phyloP scores from a whole-genome alignment of 495 filamentous ascomycete species.

The Lasiosphaeris hirsuta region DNA sequence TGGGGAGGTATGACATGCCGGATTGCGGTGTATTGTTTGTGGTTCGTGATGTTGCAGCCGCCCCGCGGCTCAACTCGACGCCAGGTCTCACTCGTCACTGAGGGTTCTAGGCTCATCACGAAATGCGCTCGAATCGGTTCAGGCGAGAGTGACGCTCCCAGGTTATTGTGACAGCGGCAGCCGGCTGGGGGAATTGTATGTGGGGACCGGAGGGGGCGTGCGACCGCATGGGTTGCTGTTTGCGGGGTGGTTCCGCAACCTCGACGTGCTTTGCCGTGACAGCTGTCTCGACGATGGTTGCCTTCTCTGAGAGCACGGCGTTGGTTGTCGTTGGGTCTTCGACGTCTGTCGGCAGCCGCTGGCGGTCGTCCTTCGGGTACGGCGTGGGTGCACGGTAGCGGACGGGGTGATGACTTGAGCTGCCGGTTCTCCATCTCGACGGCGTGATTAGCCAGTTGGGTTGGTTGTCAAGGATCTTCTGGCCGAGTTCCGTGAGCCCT shows the following conservation, averaged over 20 bases:
- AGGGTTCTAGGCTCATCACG: slow-evolving; percentile 5
- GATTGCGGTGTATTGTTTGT: background rate
- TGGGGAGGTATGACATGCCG: no score
- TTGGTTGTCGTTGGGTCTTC: background rate
- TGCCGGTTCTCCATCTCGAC: slow-evolving; percentile 16
- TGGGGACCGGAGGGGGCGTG: background rate
- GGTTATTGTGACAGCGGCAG: slow-evolving; percentile 16
- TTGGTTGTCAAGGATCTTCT: slow-evolving; percentile 27
- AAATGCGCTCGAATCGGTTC: slow-evolving; percentile 27
- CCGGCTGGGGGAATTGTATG: slow-evolving; percentile 7
- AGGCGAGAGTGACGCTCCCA: slow-evolving; percentile 20
- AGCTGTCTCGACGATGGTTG: slow-evolving; percentile 14
- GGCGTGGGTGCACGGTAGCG: slow-evolving; percentile 31
- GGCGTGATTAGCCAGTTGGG: slow-evolving; percentile 30
- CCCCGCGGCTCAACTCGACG: no score
- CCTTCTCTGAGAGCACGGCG: slow-evolving; percentile 18
- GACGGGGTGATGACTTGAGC: slow-evolving; percentile 15
- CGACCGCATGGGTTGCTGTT: background rate
- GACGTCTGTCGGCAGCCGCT: background rate
- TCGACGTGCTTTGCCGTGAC: slow-evolving; percentile 13
- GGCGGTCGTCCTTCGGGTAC: slow-evolving; percentile 27
- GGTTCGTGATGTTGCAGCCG: background rate
- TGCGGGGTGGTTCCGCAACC: background rate
- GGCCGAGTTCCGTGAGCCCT: slow-evolving; percentile 15
- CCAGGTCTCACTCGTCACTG: background rate